Evolutionary conservation across 2,329 filamentous ascomycete species (phyloP).

Genomic region (Alternaria dauci): DNA sequence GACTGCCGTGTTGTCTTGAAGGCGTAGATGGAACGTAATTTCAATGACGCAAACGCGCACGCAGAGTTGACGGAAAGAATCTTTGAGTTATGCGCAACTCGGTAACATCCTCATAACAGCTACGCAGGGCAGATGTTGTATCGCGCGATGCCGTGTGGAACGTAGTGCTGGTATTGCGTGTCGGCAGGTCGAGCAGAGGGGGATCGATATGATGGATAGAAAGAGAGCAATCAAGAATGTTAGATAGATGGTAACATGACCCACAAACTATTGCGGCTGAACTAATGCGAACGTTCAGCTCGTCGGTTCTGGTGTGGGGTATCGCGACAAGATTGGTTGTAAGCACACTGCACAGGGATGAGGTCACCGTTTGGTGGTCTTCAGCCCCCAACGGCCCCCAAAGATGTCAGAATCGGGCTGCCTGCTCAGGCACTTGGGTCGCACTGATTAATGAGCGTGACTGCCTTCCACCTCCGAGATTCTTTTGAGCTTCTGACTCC

Average conservation of each 20-base stretch:
- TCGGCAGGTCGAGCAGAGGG: not conserved
- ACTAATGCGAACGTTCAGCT: constrained; percentile 28
- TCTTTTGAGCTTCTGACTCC: constrained; percentile 10
- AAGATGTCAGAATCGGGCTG: constrained; percentile 17
- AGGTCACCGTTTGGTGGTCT: constrained; percentile 18
- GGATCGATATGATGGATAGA: not conserved
- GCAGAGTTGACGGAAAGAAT: not conserved
- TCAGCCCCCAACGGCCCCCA: constrained; percentile 30
- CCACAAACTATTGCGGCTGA: constrained; percentile 18
- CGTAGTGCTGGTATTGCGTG: not conserved
- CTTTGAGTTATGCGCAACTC: not conserved
- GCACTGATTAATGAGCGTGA: constrained; percentile 13
- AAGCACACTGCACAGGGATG: constrained; percentile 20
- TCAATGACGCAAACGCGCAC: not conserved
- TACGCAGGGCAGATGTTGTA: not conserved
- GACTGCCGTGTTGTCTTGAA: not conserved
- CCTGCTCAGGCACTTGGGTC: constrained; percentile 11
- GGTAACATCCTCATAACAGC: not conserved
- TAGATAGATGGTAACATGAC: constrained; percentile 20
- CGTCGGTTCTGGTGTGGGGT: constrained; percentile 14
- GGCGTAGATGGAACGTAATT: not conserved
- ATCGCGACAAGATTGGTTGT: constrained; percentile 23
- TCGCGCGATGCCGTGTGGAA: not conserved
- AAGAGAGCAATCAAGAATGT: constrained; percentile 2
- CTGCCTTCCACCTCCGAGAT: constrained; percentile 5